Evolutionary conservation across 192 early-diverging fungal species (phyloP), one percentile per base, ranked within the genome.

Genomic region (Gaertneriomyces sp.): DNA sequence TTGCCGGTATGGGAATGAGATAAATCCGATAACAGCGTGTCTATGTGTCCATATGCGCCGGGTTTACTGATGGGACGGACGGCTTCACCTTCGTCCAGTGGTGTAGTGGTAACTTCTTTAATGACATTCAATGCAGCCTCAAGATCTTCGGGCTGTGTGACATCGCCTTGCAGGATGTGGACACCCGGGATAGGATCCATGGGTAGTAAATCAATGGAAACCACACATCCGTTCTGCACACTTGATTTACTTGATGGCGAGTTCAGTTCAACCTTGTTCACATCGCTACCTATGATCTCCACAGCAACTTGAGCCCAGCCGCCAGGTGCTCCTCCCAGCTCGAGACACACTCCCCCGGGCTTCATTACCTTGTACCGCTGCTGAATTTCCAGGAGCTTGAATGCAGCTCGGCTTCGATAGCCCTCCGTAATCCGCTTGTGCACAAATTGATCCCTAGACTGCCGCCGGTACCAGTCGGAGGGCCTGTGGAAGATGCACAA

Each of bases 1-100:
- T 79, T 75, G 3, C 91, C 91, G 6, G 87, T 87, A 56, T 90
- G 91, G 51, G 86, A 78, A 53, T 90, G 92, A 14, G 90, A 88
- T 91, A 94, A 92, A 52, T 94, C 92, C 20, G 66, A 70, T n/a
- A 82, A 41, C 10, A 82, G 63, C 5, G 71, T 65, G 53, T 82
- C 74, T 19, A 77, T n/a, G 50, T 58, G 14, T 40, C 33, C 41
- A 10, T 42, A 17, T 17, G 16, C 39, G 51, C 25, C 12, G 41
- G 42, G 4, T 60, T 43, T 38, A 16, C 43, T 50, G 12, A 11
- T 33, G 39, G 16, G 41, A 14, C 10, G 12, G 41, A 14, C 9
- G 14, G 14, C 12, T 50, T 20, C 41, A n/a, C 25, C 25, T 33
- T 33, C 25, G 0, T 33, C 25, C 25, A 33, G 25, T 33, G 11